Conservation (phyloP, 139 green algal species). For the Protoeuglena noctilucae region DNA sequence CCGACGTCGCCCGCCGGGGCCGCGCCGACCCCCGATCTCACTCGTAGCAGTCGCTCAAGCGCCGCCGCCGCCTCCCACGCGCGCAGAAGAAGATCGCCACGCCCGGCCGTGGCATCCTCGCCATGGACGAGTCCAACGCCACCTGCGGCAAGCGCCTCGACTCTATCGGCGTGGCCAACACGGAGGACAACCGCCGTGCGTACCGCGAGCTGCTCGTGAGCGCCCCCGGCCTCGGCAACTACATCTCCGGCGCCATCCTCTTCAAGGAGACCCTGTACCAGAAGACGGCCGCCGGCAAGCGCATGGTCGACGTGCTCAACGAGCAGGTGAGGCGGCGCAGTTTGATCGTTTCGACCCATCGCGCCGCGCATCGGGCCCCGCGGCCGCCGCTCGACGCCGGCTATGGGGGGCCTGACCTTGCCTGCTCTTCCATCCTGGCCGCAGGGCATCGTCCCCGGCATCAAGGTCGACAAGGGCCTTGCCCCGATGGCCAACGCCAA, state of each 20-base stretch:
- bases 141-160: constrained; percentile 91
- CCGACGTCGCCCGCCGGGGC: background rate
- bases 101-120: constrained; percentile 79
- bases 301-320: constrained; percentile 73
- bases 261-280: constrained; percentile 99
- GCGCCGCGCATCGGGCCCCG: no score
- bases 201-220: constrained; percentile 92
- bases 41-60: no score
- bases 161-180: constrained; percentile 97
- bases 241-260: constrained; percentile 81
- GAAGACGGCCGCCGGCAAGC: constrained; percentile 55
- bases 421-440: no score
- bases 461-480: constrained; percentile 96
- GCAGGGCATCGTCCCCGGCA: constrained; percentile 62
- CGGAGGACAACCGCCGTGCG: constrained; percentile 86
- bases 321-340: constrained; percentile 35
- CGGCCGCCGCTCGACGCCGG: no score
- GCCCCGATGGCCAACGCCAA: constrained; percentile 81
- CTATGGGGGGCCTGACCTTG: no score
- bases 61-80: background rate
- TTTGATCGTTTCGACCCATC: no score
- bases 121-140: constrained; percentile 98
- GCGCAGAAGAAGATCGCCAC: constrained; percentile 65
- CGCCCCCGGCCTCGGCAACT: constrained; percentile 75
- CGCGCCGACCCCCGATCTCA: no score